Evolutionary conservation across 768 basidiomycete genomes (phyloP), one percentile per base, ranked within the genome.

Genomic region (Agaricus subrufescens): DNA sequence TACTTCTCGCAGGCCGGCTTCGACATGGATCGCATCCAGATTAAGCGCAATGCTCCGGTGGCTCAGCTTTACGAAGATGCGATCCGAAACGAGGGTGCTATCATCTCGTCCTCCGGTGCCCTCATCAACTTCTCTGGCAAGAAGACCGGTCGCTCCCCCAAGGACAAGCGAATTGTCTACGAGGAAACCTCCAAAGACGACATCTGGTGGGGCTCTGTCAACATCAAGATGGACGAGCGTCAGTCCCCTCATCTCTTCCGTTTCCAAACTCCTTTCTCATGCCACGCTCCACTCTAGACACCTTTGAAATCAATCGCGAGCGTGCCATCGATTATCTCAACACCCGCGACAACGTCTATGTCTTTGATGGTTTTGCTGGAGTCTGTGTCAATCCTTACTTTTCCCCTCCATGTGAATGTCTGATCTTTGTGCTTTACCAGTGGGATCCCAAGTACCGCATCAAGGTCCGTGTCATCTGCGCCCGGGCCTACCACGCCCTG

Each of bases 91-190:
- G 97, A 99, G 69, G 96, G 96, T 57, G 97, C 97, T 65, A 91
- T 99, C 77, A 90, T 99, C 75, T 95, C 97, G 53, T 86, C 91
- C 30, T 91, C 87, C 5, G 97, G 97, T 51, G 94, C 97, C 19
- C 78, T 99, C 65, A 99, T 99, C 86, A 99, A 99, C 83, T 99
- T 98, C 67, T 97, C 94, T 9, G 97, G 97, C 29, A 98, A 98
- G 82, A 99, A 99, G 81, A 98, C 97, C 2, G 97, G 97, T 54
- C 83, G 97, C 48, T 89, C 86, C 63, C 97, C 97, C 52, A 99
- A 98, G 71, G 97, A 99, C 84, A 99, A 98, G 83, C 94, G 97
- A 60, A 98, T 99, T 67, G 97, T 99, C 66, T 98, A 80, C 69
- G 97, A 99, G 72, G 95, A 98, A 64, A 89, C 91, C 51, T 88